phyloP scores from a whole-genome alignment of 805 yeast genomes.

The Sugiyamaella floridensis region DNA sequence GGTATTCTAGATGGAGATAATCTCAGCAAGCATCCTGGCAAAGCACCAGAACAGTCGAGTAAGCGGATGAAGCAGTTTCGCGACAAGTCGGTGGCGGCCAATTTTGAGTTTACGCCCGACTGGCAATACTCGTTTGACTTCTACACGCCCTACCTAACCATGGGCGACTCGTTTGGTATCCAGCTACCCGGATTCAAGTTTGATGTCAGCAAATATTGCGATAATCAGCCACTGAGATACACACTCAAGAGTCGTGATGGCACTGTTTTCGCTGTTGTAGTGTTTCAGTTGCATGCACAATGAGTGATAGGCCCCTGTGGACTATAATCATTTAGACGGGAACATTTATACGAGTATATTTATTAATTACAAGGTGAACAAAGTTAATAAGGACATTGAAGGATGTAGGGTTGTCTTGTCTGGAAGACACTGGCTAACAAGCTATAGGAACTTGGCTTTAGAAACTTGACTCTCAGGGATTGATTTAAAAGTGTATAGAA shows the following conservation, averaged over 20 bases:
- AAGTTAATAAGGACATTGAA: too few relatives aligned
- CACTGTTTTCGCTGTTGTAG: conserved; percentile 23
- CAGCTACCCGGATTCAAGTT: conserved; percentile 43
- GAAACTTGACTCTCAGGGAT: too few relatives aligned
- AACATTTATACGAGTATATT: too few relatives aligned
- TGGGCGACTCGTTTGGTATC: conserved; percentile 46
- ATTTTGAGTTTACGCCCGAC: conserved; percentile 37
- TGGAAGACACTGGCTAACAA: too few relatives aligned
- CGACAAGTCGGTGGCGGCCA: conserved; percentile 32
- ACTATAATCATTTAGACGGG: too few relatives aligned
- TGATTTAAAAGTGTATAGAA: too few relatives aligned
- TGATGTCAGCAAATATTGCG: conserved; percentile 33
- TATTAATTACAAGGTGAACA: too few relatives aligned
- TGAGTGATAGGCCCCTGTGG: not conserved
- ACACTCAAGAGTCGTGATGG: conserved; percentile 25
- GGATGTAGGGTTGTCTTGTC: too few relatives aligned
- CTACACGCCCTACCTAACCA: conserved; percentile 46
- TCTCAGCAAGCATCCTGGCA: not conserved
- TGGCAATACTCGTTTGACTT: conserved; percentile 44
- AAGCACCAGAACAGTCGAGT: conserved; percentile 15
- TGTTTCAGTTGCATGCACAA: conserved; percentile 15
- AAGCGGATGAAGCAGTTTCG: conserved; percentile 43
- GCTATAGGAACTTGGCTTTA: too few relatives aligned
- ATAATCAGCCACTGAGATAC: conserved; percentile 33
- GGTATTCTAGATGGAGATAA: conserved; percentile 1